Base-by-base conservation (phyloP, 306 rosid species). In the Cyclanthera cordifolia region DNA sequence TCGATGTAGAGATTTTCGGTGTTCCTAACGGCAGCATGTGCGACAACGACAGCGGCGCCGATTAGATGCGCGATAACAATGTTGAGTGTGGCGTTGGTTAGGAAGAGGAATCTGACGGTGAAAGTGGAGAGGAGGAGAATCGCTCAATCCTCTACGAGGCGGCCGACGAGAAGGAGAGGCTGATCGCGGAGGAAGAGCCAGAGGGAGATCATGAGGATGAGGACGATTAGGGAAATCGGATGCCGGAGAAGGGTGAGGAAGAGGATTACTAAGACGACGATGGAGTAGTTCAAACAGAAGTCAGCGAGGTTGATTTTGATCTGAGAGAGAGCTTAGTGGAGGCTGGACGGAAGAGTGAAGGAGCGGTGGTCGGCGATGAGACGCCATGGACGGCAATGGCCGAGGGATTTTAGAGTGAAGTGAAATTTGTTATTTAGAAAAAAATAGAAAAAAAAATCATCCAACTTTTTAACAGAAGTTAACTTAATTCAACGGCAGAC, bases 121-220 rank as follows among this genome's bases (percentile, higher is more conserved):
- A 89, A 49, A 11, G 89, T 55, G 3, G 77, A 37, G 74, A 92
- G 77, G 37, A 81, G 12, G 11, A 89, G 78, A n/a, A 92, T 85
- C 25, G 85, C 45, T 5, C 92, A 83, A 20, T 89, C 97, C 21
- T 92, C 92, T 6, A 92, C 61, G 39, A 78, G 28, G 20, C 74
- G 84, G 16, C 84, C 78, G 39, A 77, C 34, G 0, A 92, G 9
- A 4, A 77, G 37, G 17, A 89, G 82, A 6, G 96, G 95, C 54
- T 87, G 85, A 25, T 89, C 96, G 49, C 96, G 90, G 50, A 89
- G 84, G 76, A 92, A 92, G 81, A 92, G 56, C 97, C 97, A 92
- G 4, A 73, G 83, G 12, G 84, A 79, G 79, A 84, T 72, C 75
- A 87, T 74, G 8, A 78, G 37, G 27, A 81, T 4, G 71, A 89